phyloP scores from a whole-genome alignment of 2,329 filamentous ascomycete genomes.

The Fusarium verrucosum region DNA sequence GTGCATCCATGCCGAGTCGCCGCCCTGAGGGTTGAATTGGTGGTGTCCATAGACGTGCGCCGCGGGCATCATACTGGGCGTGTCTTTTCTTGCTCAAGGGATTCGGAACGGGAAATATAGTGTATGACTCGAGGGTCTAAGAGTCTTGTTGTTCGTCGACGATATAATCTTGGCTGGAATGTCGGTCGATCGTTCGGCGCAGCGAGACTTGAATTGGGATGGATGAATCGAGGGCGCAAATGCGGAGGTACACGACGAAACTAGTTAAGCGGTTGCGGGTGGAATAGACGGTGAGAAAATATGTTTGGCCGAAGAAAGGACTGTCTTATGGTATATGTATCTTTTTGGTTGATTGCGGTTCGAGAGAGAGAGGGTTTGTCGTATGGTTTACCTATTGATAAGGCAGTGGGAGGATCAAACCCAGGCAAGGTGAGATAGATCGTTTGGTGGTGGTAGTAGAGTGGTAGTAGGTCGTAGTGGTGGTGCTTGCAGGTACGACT shows the following conservation, averaged over 20 bases:
- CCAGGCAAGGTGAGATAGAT: slow-evolving; percentile 29
- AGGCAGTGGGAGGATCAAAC: slow-evolving; percentile 27
- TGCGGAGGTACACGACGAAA: slow-evolving; percentile 28
- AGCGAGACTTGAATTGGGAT: slow-evolving; percentile 18
- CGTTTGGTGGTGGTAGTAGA: slow-evolving; percentile 35
- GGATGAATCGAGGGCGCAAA: slow-evolving; percentile 36
- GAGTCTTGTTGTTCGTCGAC: background rate
- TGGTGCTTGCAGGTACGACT: slow-evolving; percentile 35
- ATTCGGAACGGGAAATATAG: background rate
- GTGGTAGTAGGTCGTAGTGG: no score
- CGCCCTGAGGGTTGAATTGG: slow-evolving; percentile 68
- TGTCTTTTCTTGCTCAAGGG: slow-evolving; percentile 25
- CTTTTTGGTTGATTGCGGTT: background rate
- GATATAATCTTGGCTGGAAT: slow-evolving; percentile 2
- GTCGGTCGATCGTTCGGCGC: slow-evolving; percentile 22
- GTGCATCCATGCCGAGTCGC: slow-evolving; percentile 73
- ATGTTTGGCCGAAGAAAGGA: background rate
- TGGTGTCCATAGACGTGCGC: slow-evolving; percentile 74
- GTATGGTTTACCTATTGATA: slow-evolving; percentile 16
- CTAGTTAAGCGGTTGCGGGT: background rate
- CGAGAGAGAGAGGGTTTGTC: background rate
- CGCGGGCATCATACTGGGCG: slow-evolving; percentile 67
- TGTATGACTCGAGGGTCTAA: background rate
- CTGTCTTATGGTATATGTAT: background rate
- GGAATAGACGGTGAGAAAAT: background rate